Evolutionary conservation across 176 grass and related monocot species (phyloP).

Genomic region (Puccinellia tenuiflora): DNA sequence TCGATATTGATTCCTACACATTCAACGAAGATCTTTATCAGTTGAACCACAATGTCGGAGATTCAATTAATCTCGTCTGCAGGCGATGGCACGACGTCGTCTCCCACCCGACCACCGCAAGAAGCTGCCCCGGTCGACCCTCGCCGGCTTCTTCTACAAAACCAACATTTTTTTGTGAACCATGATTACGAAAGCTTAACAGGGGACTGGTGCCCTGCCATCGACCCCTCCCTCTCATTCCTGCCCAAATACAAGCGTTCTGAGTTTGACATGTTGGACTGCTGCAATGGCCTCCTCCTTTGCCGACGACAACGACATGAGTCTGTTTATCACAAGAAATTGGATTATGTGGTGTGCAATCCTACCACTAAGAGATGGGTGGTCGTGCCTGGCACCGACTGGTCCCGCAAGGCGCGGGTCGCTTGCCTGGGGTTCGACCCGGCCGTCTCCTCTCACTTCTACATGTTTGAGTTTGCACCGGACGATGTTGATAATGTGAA

Average conservation of each 20-base stretch:
- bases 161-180: too few relatives aligned
- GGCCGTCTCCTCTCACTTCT: background rate
- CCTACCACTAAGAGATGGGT: background rate
- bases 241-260: too few relatives aligned
- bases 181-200: background rate
- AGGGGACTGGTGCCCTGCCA: background rate
- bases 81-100: background rate
- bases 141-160: background rate
- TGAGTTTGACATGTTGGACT: background rate
- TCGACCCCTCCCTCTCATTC: background rate
- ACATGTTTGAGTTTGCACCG: background rate
- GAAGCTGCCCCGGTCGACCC: background rate
- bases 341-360: constrained; percentile 1
- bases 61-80: too few relatives aligned
- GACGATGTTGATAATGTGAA: accelerated
- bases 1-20: too few relatives aligned
- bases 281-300: background rate
- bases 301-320: too few relatives aligned
- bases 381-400: background rate
- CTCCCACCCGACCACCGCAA: background rate
- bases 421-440: background rate
- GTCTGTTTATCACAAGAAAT: too few relatives aligned
- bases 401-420: background rate
- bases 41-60: too few relatives aligned
- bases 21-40: too few relatives aligned